These are phyloP conservation scores for Piper betle DNA, from an alignment of 164 flowering plant species.

Conservation along the genomic window DNA sequence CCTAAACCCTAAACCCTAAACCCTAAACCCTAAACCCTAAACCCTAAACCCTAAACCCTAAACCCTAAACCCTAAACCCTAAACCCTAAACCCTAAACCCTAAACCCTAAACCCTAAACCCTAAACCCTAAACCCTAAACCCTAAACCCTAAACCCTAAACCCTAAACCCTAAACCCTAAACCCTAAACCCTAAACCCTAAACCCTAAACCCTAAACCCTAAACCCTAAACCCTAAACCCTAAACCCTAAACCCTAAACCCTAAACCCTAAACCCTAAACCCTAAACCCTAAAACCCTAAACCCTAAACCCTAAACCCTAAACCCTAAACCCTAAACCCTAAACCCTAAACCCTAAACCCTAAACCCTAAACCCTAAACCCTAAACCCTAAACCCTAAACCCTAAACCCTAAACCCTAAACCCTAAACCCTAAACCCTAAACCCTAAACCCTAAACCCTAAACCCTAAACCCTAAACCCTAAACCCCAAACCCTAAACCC, in stretches of 20 bases:
- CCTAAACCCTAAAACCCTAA: neutral
- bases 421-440: conserved; percentile 5
- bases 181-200: neutral
- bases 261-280: neutral
- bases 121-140: neutral
- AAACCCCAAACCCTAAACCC: conserved; percentile 4
- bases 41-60: neutral
- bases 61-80: neutral
- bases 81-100: neutral
- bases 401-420: conserved; percentile 3
- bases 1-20: conserved; percentile 1
- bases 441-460: conserved; percentile 5
- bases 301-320: conserved; percentile 4
- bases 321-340: conserved; percentile 3
- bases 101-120: neutral
- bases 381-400: conserved; percentile 3
- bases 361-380: conserved; percentile 4
- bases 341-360: conserved; percentile 3
- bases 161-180: neutral
- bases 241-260: conserved; percentile 1
- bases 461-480: conserved; percentile 4
- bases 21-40: neutral
- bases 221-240: conserved; percentile 1
- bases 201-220: neutral
- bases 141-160: conserved; percentile 1